Evolutionary conservation across 345 rosid genomes (phyloP), one percentile per base, ranked within the genome.

Genomic region (Psidium guajava): DNA sequence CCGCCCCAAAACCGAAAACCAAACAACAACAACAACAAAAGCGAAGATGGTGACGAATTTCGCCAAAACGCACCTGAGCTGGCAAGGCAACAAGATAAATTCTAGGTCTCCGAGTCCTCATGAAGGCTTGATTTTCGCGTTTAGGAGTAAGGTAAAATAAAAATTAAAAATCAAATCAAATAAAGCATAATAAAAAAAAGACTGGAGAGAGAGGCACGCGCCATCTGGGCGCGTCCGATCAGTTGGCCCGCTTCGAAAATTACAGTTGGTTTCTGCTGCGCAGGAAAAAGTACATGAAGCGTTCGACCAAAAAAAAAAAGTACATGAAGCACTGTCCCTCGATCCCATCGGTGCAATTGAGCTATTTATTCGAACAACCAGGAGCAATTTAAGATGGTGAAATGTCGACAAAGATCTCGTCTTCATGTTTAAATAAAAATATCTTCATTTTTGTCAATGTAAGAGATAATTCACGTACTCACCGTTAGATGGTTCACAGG

Each of bases 251-350:
- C 80, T 69, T 9, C 47, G 25, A 18, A 69, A 86, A 53, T 74
- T 50, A 21, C 82, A 84, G 64, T 44, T 81, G 82, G 32, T 36
- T 42, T 84, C 74, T 82, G 25, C 85, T 52, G 83, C 73, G n/a
- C 36, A 77, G 74, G 74, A 36, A 81, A 85, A 92, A 85, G 91
- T 87, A 36, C 88, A 83, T 7, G 83, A 47, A 44, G 51, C 85
- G n/a, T n/a, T n/a, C n/a, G n/a, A n/a, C n/a, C n/a, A n/a, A n/a
- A n/a, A n/a, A n/a, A n/a, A 36, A 81, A 85, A 92, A 85, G 91
- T 87, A 36, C 88, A 83, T 7, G 83, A 47, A 44, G 51, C 85
- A 69, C 58, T 77, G 82, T 47, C 84, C 20, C 6, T 42, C 55
- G 50, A 27, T 54, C 27, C 58, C 12, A 86, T 89, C 89, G 88